Evolutionary conservation across 495 filamentous ascomycete genomes (phyloP).

Genomic region (Mytilinidion resinicola): DNA sequence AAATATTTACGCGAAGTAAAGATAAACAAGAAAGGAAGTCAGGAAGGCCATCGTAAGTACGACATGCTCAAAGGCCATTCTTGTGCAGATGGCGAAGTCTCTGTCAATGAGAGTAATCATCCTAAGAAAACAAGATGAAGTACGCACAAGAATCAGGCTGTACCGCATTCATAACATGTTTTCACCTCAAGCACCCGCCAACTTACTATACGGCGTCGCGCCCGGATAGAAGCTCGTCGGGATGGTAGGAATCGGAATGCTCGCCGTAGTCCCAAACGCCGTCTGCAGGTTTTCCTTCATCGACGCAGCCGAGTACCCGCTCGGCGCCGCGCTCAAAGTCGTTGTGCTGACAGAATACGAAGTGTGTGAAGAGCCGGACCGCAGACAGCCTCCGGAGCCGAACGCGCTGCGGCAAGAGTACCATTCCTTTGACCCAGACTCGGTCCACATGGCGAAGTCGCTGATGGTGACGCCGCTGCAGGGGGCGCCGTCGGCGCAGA

Average conservation of each 20-base stretch:
- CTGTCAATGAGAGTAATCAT: too few species aligned
- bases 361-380: slow-evolving; percentile 25
- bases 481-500: slow-evolving; percentile 44
- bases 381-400: slow-evolving; percentile 45
- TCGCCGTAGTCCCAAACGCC: slow-evolving; percentile 41
- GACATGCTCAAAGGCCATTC: too few species aligned
- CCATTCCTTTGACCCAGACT: slow-evolving; percentile 40
- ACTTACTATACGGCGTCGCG: slow-evolving; percentile 11
- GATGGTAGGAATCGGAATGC: slow-evolving; percentile 51
- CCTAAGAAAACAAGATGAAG: too few species aligned
- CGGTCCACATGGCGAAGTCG: slow-evolving; percentile 57
- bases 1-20: too few species aligned
- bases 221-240: slow-evolving; percentile 52
- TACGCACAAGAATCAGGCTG: too few species aligned
- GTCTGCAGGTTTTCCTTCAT: slow-evolving; percentile 45
- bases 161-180: too few species aligned
- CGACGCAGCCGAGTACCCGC: slow-evolving; percentile 44
- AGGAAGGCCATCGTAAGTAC: too few species aligned
- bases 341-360: slow-evolving; percentile 35
- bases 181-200: slow-evolving; percentile 8
- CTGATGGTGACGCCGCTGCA: slow-evolving; percentile 48
- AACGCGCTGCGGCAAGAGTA: slow-evolving; percentile 48
- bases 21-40: too few species aligned
- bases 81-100: too few species aligned
- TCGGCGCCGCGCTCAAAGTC: slow-evolving; percentile 35